Conservation (phyloP, 257 asterid species). For the Voacanga thouarsii region DNA sequence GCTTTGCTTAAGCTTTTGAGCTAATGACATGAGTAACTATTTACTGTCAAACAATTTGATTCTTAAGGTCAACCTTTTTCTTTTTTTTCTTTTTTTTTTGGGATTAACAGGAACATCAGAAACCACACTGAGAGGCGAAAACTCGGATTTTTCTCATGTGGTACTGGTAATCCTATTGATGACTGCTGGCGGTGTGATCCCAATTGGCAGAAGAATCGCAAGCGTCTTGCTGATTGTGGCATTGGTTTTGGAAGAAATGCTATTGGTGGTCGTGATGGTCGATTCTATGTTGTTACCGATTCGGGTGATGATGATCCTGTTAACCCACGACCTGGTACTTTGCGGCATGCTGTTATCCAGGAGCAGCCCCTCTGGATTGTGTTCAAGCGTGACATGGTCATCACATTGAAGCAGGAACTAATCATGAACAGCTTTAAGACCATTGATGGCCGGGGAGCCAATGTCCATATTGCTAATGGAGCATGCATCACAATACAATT, state of each 20-base stretch:
- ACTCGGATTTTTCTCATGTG: constrained; percentile 83
- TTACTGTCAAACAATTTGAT: neutral
- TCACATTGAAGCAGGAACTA: constrained; percentile 74
- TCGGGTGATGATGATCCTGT: constrained; percentile 70
- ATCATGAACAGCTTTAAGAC: constrained; percentile 91
- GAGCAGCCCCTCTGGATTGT: constrained; percentile 86
- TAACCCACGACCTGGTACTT: constrained; percentile 83
- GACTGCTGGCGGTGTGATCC: constrained; percentile 93
- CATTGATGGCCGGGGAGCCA: constrained; percentile 77
- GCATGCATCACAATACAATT: constrained; percentile 75
- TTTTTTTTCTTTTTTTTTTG: neutral
- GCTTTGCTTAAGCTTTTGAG: constrained; percentile 1
- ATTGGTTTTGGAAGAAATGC: constrained; percentile 95
- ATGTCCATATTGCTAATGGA: constrained; percentile 83
- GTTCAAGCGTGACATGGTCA: constrained; percentile 87
- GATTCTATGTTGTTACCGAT: constrained; percentile 74
- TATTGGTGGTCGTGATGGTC: constrained; percentile 86
- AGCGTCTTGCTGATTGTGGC: constrained; percentile 80
- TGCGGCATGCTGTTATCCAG: constrained; percentile 94
- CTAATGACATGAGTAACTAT: neutral
- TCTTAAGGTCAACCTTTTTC: neutral
- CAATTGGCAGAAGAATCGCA: constrained; percentile 82
- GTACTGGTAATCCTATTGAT: constrained; percentile 87
- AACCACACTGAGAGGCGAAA: constrained; percentile 84
- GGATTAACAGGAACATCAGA: constrained; percentile 57